Conservation (phyloP, 176 grass and related monocot species). For the Musa itinerans region DNA sequence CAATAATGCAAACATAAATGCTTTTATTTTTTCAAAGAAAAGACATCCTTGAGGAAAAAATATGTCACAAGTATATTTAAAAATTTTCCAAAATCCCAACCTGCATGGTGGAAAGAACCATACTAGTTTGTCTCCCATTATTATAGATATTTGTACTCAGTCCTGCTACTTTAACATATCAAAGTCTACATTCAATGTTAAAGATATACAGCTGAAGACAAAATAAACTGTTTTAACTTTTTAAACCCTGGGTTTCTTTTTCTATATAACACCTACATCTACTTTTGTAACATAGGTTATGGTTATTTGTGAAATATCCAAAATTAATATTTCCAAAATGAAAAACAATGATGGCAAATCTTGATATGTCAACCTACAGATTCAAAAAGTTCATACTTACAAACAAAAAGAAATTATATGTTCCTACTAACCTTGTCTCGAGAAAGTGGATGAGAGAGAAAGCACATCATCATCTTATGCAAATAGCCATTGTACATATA, state of each 20-base stretch:
- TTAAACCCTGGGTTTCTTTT: neutral
- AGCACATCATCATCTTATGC: conserved; percentile 97
- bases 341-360: neutral
- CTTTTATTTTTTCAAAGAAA: no score
- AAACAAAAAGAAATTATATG: conserved; percentile 3
- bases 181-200: neutral
- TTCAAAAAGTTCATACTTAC: neutral
- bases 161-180: neutral
- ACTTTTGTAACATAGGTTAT: neutral
- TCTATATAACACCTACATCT: neutral
- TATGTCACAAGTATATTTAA: no score
- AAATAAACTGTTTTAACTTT: neutral
- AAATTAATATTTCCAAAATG: no score
- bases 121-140: neutral
- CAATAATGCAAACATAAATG: no score
- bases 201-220: neutral
- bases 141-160: neutral
- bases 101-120: no score
- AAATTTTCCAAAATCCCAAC: no score
- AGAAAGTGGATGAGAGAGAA: conserved; percentile 76
- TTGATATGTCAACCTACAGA: neutral
- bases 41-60: no score
- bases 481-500: conserved; percentile 91
- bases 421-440: conserved; percentile 63
- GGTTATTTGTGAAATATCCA: no score